Conservation (phyloP, 1,284 basidiomycete genomes). For the Apiotrichum sp. region DNA sequence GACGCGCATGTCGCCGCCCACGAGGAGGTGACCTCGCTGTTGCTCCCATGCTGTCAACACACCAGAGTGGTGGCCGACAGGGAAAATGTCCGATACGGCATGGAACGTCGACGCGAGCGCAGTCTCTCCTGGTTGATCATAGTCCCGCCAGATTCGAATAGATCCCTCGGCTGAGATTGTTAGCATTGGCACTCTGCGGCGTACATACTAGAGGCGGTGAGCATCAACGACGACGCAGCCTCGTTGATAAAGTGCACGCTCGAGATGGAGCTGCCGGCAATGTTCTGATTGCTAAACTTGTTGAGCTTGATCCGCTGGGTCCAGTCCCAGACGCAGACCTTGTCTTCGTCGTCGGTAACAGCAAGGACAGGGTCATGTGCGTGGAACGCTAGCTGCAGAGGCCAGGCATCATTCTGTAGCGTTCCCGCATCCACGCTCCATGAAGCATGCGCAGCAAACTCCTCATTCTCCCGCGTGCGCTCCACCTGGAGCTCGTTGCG, state of each 20-base stretch:
- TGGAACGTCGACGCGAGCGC: constrained; percentile 89
- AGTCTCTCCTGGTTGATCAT: constrained; percentile 56
- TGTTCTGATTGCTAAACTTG: constrained; percentile 84
- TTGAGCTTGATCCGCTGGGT: constrained; percentile 68
- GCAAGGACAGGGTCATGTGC: constrained; percentile 86
- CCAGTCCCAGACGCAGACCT: constrained; percentile 94
- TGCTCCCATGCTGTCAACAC: constrained; percentile 94
- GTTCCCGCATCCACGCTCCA: constrained; percentile 80
- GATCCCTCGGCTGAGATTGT: constrained; percentile 64
- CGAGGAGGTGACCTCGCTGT: constrained; percentile 71
- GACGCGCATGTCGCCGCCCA: constrained; percentile 83
- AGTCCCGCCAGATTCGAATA: constrained; percentile 86
- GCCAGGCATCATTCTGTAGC: constrained; percentile 63
- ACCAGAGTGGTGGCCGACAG: constrained; percentile 60
- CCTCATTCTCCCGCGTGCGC: constrained; percentile 54
- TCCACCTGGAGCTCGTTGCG: constrained; percentile 82
- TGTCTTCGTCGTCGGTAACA: constrained; percentile 76
- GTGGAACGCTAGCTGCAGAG: constrained; percentile 79
- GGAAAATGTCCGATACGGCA: constrained; percentile 72
- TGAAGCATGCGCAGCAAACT: constrained; percentile 62
- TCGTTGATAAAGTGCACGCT: constrained; percentile 93
- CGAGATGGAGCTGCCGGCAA: constrained; percentile 74
- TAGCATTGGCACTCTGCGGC: background rate
- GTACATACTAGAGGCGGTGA: constrained; percentile 64
- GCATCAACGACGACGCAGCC: constrained; percentile 82